Base-by-base conservation (phyloP, 768 basidiomycete genomes). In the Steccherinum ochraceum region DNA sequence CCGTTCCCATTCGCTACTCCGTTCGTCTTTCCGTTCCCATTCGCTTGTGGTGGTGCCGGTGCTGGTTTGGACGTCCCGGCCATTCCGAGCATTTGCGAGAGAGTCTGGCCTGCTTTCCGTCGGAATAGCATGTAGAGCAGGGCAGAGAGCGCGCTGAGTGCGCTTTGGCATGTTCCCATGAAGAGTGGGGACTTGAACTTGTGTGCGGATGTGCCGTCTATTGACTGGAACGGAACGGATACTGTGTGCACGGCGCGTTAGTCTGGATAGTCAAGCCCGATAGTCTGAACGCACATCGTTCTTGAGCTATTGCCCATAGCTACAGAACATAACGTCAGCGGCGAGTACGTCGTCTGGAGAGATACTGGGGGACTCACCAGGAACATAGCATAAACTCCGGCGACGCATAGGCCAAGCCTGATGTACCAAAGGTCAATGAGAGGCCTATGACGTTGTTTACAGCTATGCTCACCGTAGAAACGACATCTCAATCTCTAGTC, bases 271-370 rank as follows among this genome's bases (percentile, higher is more conserved):
- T n/a, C n/a, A n/a, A n/a, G n/a, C n/a, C n/a, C n/a, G n/a, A n/a
- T n/a, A n/a, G n/a, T n/a, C n/a, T n/a, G 21, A 24, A 68, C 81
- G 60, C 67, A 96, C 94, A 66, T 68, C 94, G 77, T 72, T 98
- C 96, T 72, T 99, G 96, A 7, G 92, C 89, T 41, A 94, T 80
- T 11, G 89, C 93, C 92, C 92, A 91, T 46, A 92, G 66, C 90
- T 92, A 56, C 5, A 7, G 43, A 18, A 3, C 11, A 13, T 5
- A 23, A 39, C 42, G n/a, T 7, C 7, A 7, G 16, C 16, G 30
- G 16, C 16, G 16, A 49, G 21, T 41, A 52, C 18, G 20, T 40
- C 39, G 45, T 45, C 45, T 23, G 27, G 47, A 55, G 30, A 53
- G 26, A 59, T 52, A 25, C 23, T n/a, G n/a, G n/a, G n/a, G 24